Evolutionary conservation across 352 stramenopile genomes (phyloP).

Genomic region (Blastocystis sp.): DNA sequence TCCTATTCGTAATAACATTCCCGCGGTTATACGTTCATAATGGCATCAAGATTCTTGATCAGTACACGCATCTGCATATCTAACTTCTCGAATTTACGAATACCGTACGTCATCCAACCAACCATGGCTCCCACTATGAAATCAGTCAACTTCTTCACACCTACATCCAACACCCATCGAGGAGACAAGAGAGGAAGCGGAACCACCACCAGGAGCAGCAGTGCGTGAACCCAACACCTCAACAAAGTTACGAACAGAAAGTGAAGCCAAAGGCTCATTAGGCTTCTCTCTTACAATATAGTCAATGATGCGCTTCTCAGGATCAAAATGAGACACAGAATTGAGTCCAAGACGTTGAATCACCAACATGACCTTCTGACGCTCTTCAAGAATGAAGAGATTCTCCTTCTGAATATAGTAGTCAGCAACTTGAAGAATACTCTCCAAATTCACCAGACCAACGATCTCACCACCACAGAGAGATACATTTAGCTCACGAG

Average conservation of each 20-base stretch:
- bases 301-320: constrained; percentile 64
- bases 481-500: constrained; percentile 63
- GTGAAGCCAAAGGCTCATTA: constrained; percentile 62
- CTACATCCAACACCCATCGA: constrained; percentile 63
- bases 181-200: constrained; percentile 62
- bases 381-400: constrained; percentile 65
- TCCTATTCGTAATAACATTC: neutral
- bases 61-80: constrained; percentile 63
- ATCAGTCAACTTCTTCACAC: neutral
- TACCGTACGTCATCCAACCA: constrained; percentile 65
- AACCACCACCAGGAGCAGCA: constrained; percentile 60
- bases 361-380: constrained; percentile 63
- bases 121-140: constrained; percentile 64
- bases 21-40: neutral
- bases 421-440: constrained; percentile 64
- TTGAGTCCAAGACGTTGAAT: constrained; percentile 64
- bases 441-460: constrained; percentile 64
- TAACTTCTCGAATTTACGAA: constrained; percentile 63
- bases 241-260: constrained; percentile 64
- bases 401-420: constrained; percentile 67
- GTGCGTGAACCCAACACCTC: constrained; percentile 63
- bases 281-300: constrained; percentile 60
- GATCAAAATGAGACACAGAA: constrained; percentile 62
- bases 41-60: constrained; percentile 64
- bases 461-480: constrained; percentile 64